A percentile compares a stretch with the other conserved stretches of the same genome.
phyloP scores from a whole-genome alignment of 1,139 yeast genomes.

The Suhomyces panamericanus region DNA sequence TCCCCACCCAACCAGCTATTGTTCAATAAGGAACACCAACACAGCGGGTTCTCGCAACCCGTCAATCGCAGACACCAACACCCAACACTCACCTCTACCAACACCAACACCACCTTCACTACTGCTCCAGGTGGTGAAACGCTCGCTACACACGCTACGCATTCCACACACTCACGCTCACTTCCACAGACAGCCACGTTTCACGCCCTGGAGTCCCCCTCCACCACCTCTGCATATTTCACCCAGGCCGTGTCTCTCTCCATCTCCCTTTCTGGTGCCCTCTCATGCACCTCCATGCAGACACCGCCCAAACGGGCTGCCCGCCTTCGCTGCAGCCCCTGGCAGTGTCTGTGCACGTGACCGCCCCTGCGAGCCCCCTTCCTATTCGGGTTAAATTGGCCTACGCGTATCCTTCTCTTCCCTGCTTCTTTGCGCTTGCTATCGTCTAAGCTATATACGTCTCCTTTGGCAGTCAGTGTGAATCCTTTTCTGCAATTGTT shows the following conservation, averaged over 20 bases:
- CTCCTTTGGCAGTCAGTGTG: neutral
- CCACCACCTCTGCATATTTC: too few species aligned
- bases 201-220: too few species aligned
- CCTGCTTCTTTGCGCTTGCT: slow-evolving; percentile 6
- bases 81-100: too few species aligned
- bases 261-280: too few species aligned
- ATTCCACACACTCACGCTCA: too few species aligned
- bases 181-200: too few species aligned
- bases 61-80: neutral
- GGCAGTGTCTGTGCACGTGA: slow-evolving; percentile 1
- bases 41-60: too few species aligned
- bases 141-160: too few species aligned
- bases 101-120: too few species aligned
- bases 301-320: neutral
- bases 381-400: slow-evolving; percentile 12
- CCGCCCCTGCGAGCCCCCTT: slow-evolving; percentile 9
- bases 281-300: neutral
- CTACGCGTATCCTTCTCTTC: slow-evolving; percentile 10
- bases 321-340: neutral
- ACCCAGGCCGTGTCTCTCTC: too few species aligned
- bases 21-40: neutral
- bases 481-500: neutral
- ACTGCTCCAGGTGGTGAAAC: too few species aligned
- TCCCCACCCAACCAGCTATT: neutral
- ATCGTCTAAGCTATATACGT: slow-evolving; percentile 4